phyloP scores from a whole-genome alignment of 2,329 filamentous ascomycete genomes.

The Xylaria sp. region DNA sequence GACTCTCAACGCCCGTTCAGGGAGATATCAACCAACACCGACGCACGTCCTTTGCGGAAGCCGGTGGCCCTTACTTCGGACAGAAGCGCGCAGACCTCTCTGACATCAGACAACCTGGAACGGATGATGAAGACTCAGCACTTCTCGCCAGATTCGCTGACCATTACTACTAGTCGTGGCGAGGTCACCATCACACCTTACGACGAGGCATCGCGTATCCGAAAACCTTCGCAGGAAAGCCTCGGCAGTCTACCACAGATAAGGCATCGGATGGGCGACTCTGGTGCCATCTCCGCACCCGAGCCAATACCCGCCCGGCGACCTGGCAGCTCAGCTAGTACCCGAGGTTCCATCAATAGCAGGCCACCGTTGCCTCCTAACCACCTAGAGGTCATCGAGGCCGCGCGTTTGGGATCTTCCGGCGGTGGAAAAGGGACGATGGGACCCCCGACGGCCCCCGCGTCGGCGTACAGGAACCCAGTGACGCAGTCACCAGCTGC shows the following conservation, averaged over 20 bases:
- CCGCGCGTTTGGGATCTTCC: slow-evolving; percentile 65
- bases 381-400: slow-evolving; percentile 83
- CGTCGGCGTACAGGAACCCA: slow-evolving; percentile 64
- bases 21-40: slow-evolving; percentile 64
- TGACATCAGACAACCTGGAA: slow-evolving; percentile 84
- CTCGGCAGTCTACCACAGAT: slow-evolving; percentile 46
- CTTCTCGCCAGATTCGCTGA: slow-evolving; percentile 31
- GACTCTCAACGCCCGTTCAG: slow-evolving; percentile 62
- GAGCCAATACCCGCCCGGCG: slow-evolving; percentile 49
- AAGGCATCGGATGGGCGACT: slow-evolving; percentile 43
- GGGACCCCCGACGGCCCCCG: slow-evolving; percentile 83
- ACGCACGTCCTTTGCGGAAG: slow-evolving; percentile 45
- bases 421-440: slow-evolving; percentile 58
- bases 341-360: slow-evolving; percentile 46
- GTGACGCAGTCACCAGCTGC: slow-evolving; percentile 63
- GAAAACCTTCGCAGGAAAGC: slow-evolving; percentile 52
- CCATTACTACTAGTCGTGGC: slow-evolving; percentile 16
- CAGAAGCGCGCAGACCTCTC: slow-evolving; percentile 77
- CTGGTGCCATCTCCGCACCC: slow-evolving; percentile 39
- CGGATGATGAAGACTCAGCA: slow-evolving; percentile 65
- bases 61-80: slow-evolving; percentile 57
- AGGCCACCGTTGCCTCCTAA: slow-evolving; percentile 78
- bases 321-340: slow-evolving; percentile 75
- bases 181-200: slow-evolving; percentile 29
- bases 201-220: slow-evolving; percentile 41